Evolutionary conservation across 768 basidiomycete species (phyloP).

Genomic region (Sporobolomyces phaffii): DNA sequence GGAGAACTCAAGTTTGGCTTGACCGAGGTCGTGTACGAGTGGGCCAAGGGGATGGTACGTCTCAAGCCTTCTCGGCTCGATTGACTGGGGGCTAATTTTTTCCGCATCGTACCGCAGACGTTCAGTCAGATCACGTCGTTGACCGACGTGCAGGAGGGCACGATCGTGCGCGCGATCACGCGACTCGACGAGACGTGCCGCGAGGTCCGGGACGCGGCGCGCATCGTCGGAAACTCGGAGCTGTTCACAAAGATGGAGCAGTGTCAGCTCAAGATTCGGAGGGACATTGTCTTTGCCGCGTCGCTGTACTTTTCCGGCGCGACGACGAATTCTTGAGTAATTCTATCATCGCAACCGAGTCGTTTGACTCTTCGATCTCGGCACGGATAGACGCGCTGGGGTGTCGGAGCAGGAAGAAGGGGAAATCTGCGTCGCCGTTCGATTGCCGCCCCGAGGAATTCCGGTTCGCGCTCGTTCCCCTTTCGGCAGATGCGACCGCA

Average conservation of each 20-base stretch:
- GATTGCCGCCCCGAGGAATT: too few species aligned
- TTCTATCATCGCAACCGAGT: too few species aligned
- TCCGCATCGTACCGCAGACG: constrained; percentile 54
- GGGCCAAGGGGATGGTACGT: constrained; percentile 96
- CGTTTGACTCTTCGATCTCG: too few species aligned
- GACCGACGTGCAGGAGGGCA: constrained; percentile 93
- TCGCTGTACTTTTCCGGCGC: constrained; percentile 25
- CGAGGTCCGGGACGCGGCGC: constrained; percentile 91
- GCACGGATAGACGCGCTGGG: too few species aligned
- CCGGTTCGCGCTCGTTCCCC: too few species aligned
- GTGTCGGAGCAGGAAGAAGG: too few species aligned
- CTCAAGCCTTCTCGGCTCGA: neutral
- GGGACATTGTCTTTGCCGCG: constrained; percentile 58
- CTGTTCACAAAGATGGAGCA: constrained; percentile 98
- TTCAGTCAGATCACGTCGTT: constrained; percentile 88
- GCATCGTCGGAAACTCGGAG: constrained; percentile 92
- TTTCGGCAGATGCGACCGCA: too few species aligned
- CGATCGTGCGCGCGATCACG: constrained; percentile 92
- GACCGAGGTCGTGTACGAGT: constrained; percentile 95
- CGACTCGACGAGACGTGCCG: constrained; percentile 93
- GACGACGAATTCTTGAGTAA: neutral
- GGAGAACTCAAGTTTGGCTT: constrained; percentile 79
- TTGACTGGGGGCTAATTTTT: neutral
- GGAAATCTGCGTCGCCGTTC: too few species aligned
- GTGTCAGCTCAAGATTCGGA: constrained; percentile 82